Base-by-base conservation (phyloP, 768 basidiomycete genomes). In the Holtermanniella nyarrowii region DNA sequence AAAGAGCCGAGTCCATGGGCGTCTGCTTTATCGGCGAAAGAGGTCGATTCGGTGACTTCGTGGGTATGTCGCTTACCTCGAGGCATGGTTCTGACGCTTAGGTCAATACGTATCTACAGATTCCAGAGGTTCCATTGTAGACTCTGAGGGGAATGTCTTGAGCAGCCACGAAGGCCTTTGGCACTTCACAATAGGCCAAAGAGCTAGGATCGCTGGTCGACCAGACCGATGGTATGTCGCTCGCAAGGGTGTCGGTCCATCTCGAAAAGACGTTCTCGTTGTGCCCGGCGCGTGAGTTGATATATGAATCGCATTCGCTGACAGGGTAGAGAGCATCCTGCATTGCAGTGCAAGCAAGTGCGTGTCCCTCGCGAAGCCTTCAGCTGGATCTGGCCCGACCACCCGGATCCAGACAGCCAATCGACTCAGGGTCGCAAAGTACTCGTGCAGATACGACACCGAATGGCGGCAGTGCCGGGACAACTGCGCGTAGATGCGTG, bases 11-110 rank as follows among this genome's bases (percentile, higher is more conserved):
- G 65, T 89, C 86, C 69, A 89, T 93, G 81, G 91, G 91, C 0
- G 78, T 97, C 16, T 97, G 91, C 63, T 97, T 97, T 57, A 82
- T 97, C 1, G 91, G 90, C 3, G 80, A 90, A 64, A 81, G 83
- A 62, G 75, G 76, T 10, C 78, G 74, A 44, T 91, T 93, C 58
- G 75, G 77, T 23, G 72, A 78, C 7, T 96, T 91, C 65, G 69
- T 91, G 45, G 78, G 87, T 85, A 54, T 55, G 78, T 71, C 16
- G 16, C 2, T n/a, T n/a, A n/a, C n/a, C n/a, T n/a, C n/a, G n/a
- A n/a, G n/a, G n/a, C n/a, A n/a, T n/a, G n/a, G n/a, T n/a, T n/a
- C n/a, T n/a, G n/a, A n/a, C n/a, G n/a, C n/a, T n/a, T n/a, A n/a
- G n/a, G n/a, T n/a, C n/a, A n/a, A n/a, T n/a, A n/a, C n/a, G n/a